These are phyloP conservation scores for Pilatotrama ljubarskyi DNA, from an alignment of 768 basidiomycete species.

Conservation along the genomic window DNA sequence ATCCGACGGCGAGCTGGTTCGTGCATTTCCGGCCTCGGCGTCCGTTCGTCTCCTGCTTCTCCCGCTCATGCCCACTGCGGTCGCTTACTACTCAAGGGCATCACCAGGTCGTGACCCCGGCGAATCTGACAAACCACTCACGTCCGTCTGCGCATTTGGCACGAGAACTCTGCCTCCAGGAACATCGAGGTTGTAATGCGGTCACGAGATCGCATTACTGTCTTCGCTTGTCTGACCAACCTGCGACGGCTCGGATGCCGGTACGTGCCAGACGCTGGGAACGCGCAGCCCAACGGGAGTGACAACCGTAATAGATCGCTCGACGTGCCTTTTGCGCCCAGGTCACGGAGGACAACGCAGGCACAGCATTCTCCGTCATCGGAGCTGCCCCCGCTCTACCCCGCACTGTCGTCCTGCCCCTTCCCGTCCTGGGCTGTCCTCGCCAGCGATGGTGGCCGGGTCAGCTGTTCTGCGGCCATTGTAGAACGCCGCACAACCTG, in stretches of 20 bases:
- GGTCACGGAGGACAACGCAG: conserved; percentile 4
- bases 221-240: background rate
- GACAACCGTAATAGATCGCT: background rate
- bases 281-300: background rate
- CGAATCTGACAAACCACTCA: background rate
- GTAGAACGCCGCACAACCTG: background rate
- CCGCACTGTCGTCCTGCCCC: conserved; percentile 7
- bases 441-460: background rate
- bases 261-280: conserved; percentile 8
- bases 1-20: too few species aligned
- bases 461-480: conserved; percentile 8
- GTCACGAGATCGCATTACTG: conserved; percentile 13
- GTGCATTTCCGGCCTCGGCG: too few species aligned
- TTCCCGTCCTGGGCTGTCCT: background rate
- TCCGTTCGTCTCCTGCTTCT: too few species aligned
- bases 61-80: too few species aligned
- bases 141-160: background rate
- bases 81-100: too few species aligned
- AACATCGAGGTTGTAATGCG: background rate
- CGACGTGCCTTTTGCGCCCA: background rate
- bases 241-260: conserved; percentile 4
- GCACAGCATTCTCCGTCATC: conserved; percentile 11
- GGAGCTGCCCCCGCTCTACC: conserved; percentile 6
- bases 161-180: background rate
- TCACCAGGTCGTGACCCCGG: too few species aligned